Base-by-base conservation (phyloP, 305 asterid species). In the Ilex paraguariensis region DNA sequence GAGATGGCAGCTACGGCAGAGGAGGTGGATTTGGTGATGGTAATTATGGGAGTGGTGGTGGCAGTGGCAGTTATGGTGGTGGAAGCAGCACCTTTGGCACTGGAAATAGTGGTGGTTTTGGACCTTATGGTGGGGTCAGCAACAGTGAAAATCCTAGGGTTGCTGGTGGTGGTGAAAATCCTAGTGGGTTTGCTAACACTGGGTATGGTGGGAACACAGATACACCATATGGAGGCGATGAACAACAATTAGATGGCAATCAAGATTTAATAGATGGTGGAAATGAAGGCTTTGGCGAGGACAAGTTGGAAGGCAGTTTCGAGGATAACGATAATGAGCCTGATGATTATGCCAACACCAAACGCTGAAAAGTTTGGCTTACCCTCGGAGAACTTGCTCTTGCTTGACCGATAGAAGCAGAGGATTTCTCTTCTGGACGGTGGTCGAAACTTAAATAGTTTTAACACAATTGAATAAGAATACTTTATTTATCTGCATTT, bases 281-380 rank as follows among this genome's bases (percentile, higher is more conserved):
- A 49, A 59, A 30, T 42, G 83, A 66, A 15, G 78, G 75, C 60
- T 48, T 65, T 57, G 77, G 49, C 21, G 44, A 60, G 21, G 73
- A 63, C 36, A 7, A 10, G 6, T 31, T 60, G 21, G 70, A 72
- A 45, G 75, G 52, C 15, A 57, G 52, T 6, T 58, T 48, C 61
- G 53, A 59, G 72, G 78, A 78, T 32, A 77, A 70, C 8, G 56
- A 66, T 7, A 82, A 74, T 28, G 85, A 72, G 65, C 66, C 70
- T 42, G 59, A 59, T 21, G 85, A 77, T 72, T 68, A 63, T 63
- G 86, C 79, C 69, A 78, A 79, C 65, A 75, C 77, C 49, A 76
- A 79, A 75, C 61, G 76, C 67, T 81, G 78, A 81, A 62, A 36
- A 4, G 0, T 36, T 36, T 36, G 42, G 42, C 42, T 36, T 36